Percentiles rank a stretch among this genome's conserved stretches.
phyloP scores from a whole-genome alignment of 305 asterid genomes.

The Fraxinus xanthoxyloides region DNA sequence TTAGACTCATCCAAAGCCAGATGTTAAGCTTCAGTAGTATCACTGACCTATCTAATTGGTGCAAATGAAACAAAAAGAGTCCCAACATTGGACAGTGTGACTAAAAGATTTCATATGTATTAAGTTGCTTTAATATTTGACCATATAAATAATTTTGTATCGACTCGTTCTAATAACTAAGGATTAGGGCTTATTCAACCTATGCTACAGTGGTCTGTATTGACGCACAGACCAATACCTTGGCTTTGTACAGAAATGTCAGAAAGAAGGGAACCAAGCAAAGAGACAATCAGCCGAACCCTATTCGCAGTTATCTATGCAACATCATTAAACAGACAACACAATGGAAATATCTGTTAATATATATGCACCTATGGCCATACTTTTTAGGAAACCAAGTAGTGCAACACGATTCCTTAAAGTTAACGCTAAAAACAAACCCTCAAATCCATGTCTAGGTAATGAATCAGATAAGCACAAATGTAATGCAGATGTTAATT shows the following conservation, averaged over 20 bases:
- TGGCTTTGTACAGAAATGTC: conserved; percentile 46
- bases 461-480: conserved; percentile 10
- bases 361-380: conserved; percentile 23
- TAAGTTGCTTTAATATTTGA: background rate
- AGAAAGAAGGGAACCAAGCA: conserved; percentile 49
- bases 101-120: background rate
- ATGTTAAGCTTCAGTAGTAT: background rate
- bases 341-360: conserved; percentile 15
- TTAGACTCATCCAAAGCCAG: background rate
- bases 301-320: conserved; percentile 41
- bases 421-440: conserved; percentile 1
- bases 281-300: conserved; percentile 59
- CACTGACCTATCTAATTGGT: background rate
- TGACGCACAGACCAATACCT: conserved; percentile 46
- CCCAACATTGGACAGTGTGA: background rate
- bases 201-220: conserved; percentile 32
- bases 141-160: background rate
- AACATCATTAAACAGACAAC: conserved; percentile 20
- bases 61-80: background rate
- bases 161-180: background rate
- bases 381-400: conserved; percentile 44
- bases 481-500: background rate
- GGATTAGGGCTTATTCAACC: background rate
- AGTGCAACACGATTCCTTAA: conserved; percentile 13
- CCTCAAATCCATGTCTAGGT: conserved; percentile 22